Conservation (phyloP, 495 filamentous ascomycete species). For the Aspergillus affinis region DNA sequence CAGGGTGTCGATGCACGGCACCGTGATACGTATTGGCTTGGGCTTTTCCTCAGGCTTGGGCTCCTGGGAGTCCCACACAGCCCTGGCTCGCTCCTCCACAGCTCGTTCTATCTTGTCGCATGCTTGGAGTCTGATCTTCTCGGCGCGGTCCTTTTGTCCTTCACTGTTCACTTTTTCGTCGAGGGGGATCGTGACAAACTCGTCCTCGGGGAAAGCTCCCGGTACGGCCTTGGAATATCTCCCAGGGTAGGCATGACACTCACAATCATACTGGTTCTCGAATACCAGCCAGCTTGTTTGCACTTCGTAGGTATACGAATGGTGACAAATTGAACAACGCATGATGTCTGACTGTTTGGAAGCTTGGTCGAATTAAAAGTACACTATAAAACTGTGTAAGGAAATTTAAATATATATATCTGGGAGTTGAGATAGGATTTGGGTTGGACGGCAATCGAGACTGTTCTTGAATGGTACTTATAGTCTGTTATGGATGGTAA, state of each 20-base stretch:
- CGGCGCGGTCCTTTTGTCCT: too few species aligned
- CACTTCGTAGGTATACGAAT: background rate
- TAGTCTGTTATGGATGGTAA: too few species aligned
- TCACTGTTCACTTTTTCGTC: too few species aligned
- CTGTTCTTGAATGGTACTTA: too few species aligned
- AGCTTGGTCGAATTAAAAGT: background rate
- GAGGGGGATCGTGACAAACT: too few species aligned
- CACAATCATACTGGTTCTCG: background rate
- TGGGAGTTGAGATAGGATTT: too few species aligned
- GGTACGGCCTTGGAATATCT: background rate
- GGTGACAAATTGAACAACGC: background rate
- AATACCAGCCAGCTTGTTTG: background rate
- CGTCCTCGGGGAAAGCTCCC: background rate
- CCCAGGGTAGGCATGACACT: background rate
- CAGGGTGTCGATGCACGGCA: background rate
- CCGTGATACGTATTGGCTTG: background rate
- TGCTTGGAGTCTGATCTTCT: too few species aligned
- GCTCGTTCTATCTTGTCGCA: background rate
- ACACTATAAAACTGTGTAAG: background rate
- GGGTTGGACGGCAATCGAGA: too few species aligned
- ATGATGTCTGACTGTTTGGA: background rate
- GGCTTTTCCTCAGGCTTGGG: background rate
- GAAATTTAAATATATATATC: background rate
- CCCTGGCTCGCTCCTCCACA: background rate
- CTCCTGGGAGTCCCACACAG: background rate